phyloP scores from a whole-genome alignment of 495 filamentous ascomycete genomes.

The Aspergillus cristatus region DNA sequence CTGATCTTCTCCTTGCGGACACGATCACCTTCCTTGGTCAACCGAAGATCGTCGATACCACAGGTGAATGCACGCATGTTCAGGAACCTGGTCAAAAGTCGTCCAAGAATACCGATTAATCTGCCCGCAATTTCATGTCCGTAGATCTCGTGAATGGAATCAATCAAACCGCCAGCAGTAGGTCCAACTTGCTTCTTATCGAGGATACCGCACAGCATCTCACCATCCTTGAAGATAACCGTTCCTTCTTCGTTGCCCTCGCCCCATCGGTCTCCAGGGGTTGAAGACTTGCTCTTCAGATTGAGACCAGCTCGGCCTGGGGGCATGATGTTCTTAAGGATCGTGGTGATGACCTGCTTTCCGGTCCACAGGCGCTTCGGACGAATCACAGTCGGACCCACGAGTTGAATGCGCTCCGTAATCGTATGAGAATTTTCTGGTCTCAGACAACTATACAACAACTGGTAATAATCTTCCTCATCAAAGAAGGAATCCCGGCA shows the following conservation, averaged over 20 bases:
- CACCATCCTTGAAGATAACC: constrained; percentile 81
- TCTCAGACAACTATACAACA: constrained; percentile 79
- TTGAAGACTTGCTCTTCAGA: constrained; percentile 67
- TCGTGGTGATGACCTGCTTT: constrained; percentile 91
- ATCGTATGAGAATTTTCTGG: constrained; percentile 82
- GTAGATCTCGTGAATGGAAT: constrained; percentile 88
- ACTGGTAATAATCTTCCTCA: constrained; percentile 79
- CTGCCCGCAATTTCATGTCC: constrained; percentile 78
- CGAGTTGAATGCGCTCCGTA: constrained; percentile 59
- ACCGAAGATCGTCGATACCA: constrained; percentile 89
- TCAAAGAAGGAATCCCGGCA: constrained; percentile 91
- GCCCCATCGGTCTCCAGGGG: constrained; percentile 68
- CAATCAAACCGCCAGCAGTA: constrained; percentile 75
- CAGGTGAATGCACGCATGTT: constrained; percentile 94
- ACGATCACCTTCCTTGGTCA: constrained; percentile 74
- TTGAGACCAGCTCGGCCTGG: constrained; percentile 64
- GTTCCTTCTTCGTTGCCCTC: constrained; percentile 59
- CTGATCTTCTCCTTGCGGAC: constrained; percentile 59
- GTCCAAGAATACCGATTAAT: constrained; percentile 78
- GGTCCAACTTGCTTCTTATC: constrained; percentile 96
- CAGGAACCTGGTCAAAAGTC: constrained; percentile 80
- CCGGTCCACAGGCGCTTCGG: constrained; percentile 88
- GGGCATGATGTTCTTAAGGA: constrained; percentile 85
- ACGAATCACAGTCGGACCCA: constrained; percentile 74
- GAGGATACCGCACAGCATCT: constrained; percentile 81